These are phyloP conservation scores for Sphagnum tenellum DNA, from an alignment of 225 moss, liverwort and hornwort genomes.

Conservation along the genomic window DNA sequence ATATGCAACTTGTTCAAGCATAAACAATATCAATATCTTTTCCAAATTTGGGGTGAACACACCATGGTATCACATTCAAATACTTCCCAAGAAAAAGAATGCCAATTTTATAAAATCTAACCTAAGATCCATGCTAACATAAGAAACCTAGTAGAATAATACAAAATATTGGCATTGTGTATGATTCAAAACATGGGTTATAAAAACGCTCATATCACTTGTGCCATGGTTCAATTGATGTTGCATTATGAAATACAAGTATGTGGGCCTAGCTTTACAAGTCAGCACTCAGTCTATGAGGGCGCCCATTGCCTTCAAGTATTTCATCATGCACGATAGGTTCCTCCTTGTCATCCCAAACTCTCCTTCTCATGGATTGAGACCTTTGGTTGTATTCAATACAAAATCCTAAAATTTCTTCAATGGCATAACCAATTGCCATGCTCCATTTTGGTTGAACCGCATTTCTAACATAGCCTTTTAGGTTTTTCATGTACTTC, in stretches of 20 bases:
- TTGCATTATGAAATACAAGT: background rate
- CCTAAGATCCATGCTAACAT: too few species aligned
- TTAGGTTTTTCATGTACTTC: background rate
- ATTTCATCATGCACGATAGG: background rate
- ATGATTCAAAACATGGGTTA: too few species aligned
- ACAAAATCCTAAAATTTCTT: conserved; percentile 3
- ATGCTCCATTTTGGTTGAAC: background rate
- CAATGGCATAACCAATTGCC: background rate
- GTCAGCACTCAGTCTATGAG: background rate
- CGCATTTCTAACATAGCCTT: background rate
- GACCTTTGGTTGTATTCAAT: background rate
- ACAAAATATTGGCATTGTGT: too few species aligned
- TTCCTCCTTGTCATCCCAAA: conserved; percentile 2
- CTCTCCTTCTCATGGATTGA: background rate
- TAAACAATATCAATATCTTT: too few species aligned
- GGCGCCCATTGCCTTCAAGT: background rate
- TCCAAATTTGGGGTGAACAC: too few species aligned
- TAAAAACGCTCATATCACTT: too few species aligned
- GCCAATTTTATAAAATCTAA: too few species aligned
- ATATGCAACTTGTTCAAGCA: too few species aligned
- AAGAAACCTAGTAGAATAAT: too few species aligned
- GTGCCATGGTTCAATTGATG: too few species aligned
- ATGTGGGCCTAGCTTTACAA: background rate
- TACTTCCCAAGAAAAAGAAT: too few species aligned
- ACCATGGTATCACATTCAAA: too few species aligned